Evolutionary conservation across 495 filamentous ascomycete genomes (phyloP), one percentile per base, ranked within the genome.

Genomic region (Margaritispora aquatica): DNA sequence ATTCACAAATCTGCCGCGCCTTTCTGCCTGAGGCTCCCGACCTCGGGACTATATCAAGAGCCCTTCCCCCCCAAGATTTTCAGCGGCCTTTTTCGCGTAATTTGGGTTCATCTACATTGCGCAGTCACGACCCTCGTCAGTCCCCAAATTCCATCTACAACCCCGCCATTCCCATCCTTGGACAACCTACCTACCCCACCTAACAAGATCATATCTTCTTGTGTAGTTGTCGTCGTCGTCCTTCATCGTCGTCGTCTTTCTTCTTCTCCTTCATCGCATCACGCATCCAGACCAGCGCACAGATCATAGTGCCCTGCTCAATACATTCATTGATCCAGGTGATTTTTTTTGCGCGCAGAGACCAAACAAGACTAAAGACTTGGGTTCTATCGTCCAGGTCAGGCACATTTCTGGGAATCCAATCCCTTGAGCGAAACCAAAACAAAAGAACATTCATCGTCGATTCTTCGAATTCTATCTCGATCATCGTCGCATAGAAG

Each of bases 311-410:
- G 60, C 60, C 23, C 60, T 60, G 52, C 41, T 49, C 51, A 55
- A 59, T 57, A 63, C 63, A 60, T 63, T 66, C 63, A 54, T 66
- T 66, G 46, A 63, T 27, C 31, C 59, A 57, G 55, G 58, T 65
- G 63, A 62, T 26, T 53, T 65, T n/a, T n/a, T n/a, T n/a, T n/a
- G n/a, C n/a, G n/a, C n/a, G n/a, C n/a, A n/a, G n/a, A n/a, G n/a
- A n/a, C n/a, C n/a, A n/a, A n/a, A n/a, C n/a, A n/a, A n/a, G n/a
- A n/a, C n/a, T n/a, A n/a, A n/a, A n/a, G n/a, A n/a, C n/a, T n/a
- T n/a, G n/a, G n/a, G n/a, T n/a, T n/a, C n/a, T n/a, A n/a, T n/a
- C n/a, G 17, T 26, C 58, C 44, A 55, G 34, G 0, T 53, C 55
- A 20, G 41, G 38, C 10, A 51, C 55, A 31, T 26, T 20, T 55